Evolutionary conservation across 352 stramenopile species (phyloP).

Genomic region (Phytophthora hibernalis): DNA sequence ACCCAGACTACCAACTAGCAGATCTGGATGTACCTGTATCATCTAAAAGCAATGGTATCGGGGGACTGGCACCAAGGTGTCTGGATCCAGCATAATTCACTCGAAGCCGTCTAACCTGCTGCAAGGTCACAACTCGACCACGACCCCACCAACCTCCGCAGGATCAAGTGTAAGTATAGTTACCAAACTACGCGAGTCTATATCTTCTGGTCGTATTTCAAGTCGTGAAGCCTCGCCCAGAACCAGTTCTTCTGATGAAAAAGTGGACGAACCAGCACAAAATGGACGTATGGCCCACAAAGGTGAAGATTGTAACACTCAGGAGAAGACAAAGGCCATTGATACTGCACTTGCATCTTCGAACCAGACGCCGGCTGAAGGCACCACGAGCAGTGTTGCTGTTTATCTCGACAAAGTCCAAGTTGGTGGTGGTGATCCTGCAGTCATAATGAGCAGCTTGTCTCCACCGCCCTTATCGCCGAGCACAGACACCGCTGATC

Average conservation of each 20-base stretch:
- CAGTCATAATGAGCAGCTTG: not conserved
- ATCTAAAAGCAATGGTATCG: not conserved
- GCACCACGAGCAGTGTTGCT: not conserved
- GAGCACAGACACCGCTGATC: slow-evolving; percentile 3
- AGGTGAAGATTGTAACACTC: not conserved
- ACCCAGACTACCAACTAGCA: slow-evolving; percentile 43
- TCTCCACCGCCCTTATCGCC: slow-evolving; percentile 2
- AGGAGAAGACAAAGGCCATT: not conserved
- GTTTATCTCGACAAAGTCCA: not conserved
- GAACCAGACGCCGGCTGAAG: slow-evolving; percentile 11
- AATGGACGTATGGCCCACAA: not conserved
- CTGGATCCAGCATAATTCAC: not conserved
- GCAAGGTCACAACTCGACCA: not conserved
- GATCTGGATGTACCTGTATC: slow-evolving; percentile 14
- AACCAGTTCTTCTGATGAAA: not conserved
- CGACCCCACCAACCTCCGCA: slow-evolving; percentile 19
- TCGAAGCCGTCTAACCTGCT: slow-evolving; percentile 16
- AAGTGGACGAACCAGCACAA: too few relatives aligned
- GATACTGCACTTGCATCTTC: not conserved
- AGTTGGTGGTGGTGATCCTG: not conserved
- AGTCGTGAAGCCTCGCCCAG: slow-evolving; percentile 19
- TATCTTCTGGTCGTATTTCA: slow-evolving; percentile 49
- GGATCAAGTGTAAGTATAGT: slow-evolving; percentile 51
- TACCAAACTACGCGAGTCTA: slow-evolving; percentile 54
- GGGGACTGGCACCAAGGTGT: not conserved